Conservation (phyloP, 352 stramenopile species). For the Phytophthora sp. region DNA sequence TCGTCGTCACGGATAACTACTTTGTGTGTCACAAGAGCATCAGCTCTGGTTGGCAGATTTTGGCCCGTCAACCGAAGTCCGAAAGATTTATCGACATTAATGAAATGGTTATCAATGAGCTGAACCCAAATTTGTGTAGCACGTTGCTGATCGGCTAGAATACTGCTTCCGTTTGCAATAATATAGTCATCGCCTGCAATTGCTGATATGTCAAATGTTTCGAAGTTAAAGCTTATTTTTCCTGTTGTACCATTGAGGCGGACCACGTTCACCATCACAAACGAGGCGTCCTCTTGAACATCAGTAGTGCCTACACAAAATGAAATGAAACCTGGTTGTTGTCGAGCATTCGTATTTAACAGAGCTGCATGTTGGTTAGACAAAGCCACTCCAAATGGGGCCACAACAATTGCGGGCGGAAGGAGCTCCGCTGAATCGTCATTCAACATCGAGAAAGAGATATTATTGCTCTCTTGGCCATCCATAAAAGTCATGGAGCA, state of each 20-base stretch:
- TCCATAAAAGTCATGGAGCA: slow-evolving; percentile 49
- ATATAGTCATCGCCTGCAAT: slow-evolving; percentile 45
- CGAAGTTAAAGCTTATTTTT: slow-evolving; percentile 37
- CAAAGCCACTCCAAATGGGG: slow-evolving; percentile 25
- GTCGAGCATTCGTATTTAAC: slow-evolving; percentile 34
- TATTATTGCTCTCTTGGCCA: slow-evolving; percentile 39
- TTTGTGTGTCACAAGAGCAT: slow-evolving; percentile 30
- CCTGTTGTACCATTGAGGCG: slow-evolving; percentile 59
- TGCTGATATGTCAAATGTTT: slow-evolving; percentile 56
- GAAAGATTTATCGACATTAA: slow-evolving; percentile 41
- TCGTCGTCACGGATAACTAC: slow-evolving; percentile 61
- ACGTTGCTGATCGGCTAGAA: slow-evolving; percentile 45
- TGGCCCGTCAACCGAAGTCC: slow-evolving; percentile 45
- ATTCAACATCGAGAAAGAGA: slow-evolving; percentile 47
- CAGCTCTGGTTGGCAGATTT: neutral
- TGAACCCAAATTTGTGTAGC: slow-evolving; percentile 42
- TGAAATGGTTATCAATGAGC: slow-evolving; percentile 49
- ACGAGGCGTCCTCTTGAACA: slow-evolving; percentile 44
- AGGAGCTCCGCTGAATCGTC: slow-evolving; percentile 38
- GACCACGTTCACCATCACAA: slow-evolving; percentile 47
- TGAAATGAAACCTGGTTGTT: slow-evolving; percentile 33
- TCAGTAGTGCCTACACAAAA: slow-evolving; percentile 34
- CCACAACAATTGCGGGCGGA: slow-evolving; percentile 13
- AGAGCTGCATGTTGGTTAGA: slow-evolving; percentile 28
- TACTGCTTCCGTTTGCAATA: slow-evolving; percentile 20